Conservation (phyloP, 257 asterid genomes). For the Scutellaria baicalensis region DNA sequence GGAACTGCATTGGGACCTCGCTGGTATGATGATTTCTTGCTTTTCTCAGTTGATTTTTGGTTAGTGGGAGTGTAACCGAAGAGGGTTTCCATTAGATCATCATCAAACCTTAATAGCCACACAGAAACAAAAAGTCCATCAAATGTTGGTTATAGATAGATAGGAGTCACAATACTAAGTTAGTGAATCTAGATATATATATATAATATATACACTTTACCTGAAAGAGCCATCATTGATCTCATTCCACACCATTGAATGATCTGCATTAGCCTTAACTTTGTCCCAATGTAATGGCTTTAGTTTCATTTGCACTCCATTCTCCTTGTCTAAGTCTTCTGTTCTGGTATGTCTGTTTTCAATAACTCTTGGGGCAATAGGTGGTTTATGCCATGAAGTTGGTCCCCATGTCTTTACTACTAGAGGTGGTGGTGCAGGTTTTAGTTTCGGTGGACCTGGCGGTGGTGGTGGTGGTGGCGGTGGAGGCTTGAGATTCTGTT, state of each 20-base stretch:
- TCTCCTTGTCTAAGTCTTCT: conserved; percentile 16
- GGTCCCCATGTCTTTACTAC: conserved; percentile 21
- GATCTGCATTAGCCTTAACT: conserved; percentile 59
- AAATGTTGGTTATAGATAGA: not conserved
- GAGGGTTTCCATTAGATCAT: conserved; percentile 65
- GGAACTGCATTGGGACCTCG: conserved; percentile 25
- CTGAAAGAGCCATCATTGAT: conserved; percentile 76
- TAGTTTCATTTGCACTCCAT: conserved; percentile 36
- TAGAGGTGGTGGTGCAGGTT: conserved; percentile 30
- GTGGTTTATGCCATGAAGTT: conserved; percentile 33
- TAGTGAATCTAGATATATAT: not conserved
- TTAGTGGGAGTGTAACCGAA: conserved; percentile 45
- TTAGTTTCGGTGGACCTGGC: not conserved
- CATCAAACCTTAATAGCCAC: conserved; percentile 48
- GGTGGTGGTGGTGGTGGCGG: conserved; percentile 26
- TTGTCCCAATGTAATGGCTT: conserved; percentile 95
- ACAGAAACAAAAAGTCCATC: not conserved
- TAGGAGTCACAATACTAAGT: not conserved
- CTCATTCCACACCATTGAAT: conserved; percentile 91
- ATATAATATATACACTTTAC: no score
- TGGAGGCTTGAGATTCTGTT: not conserved
- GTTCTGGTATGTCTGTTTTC: conserved; percentile 9
- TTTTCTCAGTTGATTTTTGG: conserved; percentile 26
- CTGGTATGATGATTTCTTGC: conserved; percentile 15
- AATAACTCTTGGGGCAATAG: conserved; percentile 27